Evolutionary conservation across 495 filamentous ascomycete genomes (phyloP), one percentile per base, ranked within the genome.

Genomic region (Penicillium steckii): DNA sequence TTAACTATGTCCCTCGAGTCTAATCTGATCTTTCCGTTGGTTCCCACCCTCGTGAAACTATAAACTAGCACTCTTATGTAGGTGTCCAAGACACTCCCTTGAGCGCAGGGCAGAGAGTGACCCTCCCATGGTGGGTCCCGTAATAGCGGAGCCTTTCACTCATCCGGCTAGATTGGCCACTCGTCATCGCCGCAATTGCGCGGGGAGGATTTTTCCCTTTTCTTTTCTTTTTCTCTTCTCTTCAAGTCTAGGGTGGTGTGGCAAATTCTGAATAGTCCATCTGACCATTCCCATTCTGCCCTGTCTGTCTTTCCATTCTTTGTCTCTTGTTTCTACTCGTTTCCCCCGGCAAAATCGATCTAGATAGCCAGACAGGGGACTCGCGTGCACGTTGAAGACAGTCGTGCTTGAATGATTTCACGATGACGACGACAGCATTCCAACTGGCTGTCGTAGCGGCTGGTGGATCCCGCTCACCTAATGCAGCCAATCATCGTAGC

Each of bases 351-450:
- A 10, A 13, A 12, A 13, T 9, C 10, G 7, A 32, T 3, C n/a
- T 32, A 32, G 29, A 32, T 13, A 32, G 29, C 5, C n/a, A 17
- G 18, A 37, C 10, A 17, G n/a, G n/a, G n/a, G n/a, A 37, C 15
- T 37, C 33, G 33, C 33, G 33, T 37, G 33, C 15, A n/a, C 13
- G 3, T 32, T n/a, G n/a, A n/a, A 12, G 1, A 15, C 33, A 37
- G 33, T 2, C 18, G 13, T 15, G 13, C 33, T 37, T n/a, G 12
- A 10, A 60, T 60, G 57, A 61, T 56, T 61, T 61, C 58, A 61
- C 50, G 58, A 61, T 61, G 58, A 61, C 58, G 58, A 57, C 53
- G 54, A 56, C 47, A 57, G 58, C 44, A 54, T 41, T 23, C 38
- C 18, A 23, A 44, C 52, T 23, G 46, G 26, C 40, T 42, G 44